phyloP scores from a whole-genome alignment of 495 filamentous ascomycete genomes.

The Penicillium angulare region DNA sequence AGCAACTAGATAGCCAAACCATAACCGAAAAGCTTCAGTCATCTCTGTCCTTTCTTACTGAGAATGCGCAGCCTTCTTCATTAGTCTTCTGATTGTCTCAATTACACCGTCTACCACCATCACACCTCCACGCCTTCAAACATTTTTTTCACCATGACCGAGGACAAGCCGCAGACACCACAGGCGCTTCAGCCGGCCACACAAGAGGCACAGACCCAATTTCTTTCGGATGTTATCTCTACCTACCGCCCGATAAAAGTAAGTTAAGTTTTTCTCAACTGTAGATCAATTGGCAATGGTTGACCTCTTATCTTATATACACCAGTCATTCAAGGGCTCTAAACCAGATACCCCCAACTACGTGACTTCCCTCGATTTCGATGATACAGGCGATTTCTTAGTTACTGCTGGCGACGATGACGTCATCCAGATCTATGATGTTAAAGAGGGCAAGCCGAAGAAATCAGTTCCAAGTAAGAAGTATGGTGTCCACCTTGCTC shows the following conservation, averaged over 20 bases:
- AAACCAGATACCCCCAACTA: constrained; percentile 39
- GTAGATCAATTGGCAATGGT: too few relatives aligned
- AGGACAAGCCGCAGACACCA: constrained; percentile 17
- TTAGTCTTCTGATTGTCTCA: too few relatives aligned
- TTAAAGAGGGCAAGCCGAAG: constrained; percentile 80
- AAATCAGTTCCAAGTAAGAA: constrained; percentile 88
- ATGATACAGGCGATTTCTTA: constrained; percentile 86
- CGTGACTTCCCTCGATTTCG: constrained; percentile 85
- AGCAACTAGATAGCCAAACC: too few relatives aligned
- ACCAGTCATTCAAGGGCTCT: constrained; percentile 36
- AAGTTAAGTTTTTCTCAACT: too few relatives aligned
- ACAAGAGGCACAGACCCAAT: constrained; percentile 36
- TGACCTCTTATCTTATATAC: not conserved
- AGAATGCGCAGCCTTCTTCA: too few relatives aligned
- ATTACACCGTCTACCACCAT: too few relatives aligned
- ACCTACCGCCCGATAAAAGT: constrained; percentile 49
- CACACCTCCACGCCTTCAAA: not conserved
- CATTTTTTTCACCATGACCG: constrained; percentile 28
- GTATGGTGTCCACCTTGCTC: constrained; percentile 89
- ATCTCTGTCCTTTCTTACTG: not conserved
- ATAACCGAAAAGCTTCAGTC: not conserved
- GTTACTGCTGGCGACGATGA: constrained; percentile 89
- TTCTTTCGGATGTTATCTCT: constrained; percentile 48
- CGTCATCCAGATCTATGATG: constrained; percentile 90
- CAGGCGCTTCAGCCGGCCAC: constrained; percentile 18